Percentiles rank a stretch among this genome's conserved stretches.
phyloP scores from a whole-genome alignment of 495 filamentous ascomycete genomes.

The Pyrenula massariospora region DNA sequence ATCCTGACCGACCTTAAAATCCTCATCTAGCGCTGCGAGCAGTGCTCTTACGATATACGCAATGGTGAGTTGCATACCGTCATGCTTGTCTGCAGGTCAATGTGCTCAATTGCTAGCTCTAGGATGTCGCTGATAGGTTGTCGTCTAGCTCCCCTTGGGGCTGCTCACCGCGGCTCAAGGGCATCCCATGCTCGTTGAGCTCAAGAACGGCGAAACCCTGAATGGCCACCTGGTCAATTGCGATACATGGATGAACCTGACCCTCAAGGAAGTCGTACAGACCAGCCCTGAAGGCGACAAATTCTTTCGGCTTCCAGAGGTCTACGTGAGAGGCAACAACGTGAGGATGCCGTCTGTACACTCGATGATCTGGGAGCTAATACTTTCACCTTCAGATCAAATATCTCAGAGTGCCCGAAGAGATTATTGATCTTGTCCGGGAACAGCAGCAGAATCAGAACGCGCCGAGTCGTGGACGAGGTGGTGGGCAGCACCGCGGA shows the following conservation, averaged over 20 bases:
- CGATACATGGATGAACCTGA: slow-evolving; percentile 99
- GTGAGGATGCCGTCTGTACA: slow-evolving; percentile 36
- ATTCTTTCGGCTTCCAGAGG: slow-evolving; percentile 82
- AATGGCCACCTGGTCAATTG: slow-evolving; percentile 93
- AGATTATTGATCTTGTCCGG: slow-evolving; percentile 87
- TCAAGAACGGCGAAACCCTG: slow-evolving; percentile 95
- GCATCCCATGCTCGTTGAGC: slow-evolving; percentile 97
- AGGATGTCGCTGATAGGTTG: neutral
- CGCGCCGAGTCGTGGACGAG: slow-evolving; percentile 55
- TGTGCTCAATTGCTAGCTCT: neutral
- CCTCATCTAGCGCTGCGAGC: too few relatives aligned
- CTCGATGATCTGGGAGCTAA: neutral
- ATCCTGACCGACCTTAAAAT: too few relatives aligned
- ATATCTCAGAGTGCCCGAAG: slow-evolving; percentile 90
- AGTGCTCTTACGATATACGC: neutral
- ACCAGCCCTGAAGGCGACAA: slow-evolving; percentile 90
- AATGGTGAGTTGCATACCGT: neutral
- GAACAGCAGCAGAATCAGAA: slow-evolving; percentile 70
- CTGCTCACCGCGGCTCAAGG: slow-evolving; percentile 91
- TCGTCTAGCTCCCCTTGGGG: slow-evolving; percentile 69
- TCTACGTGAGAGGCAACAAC: slow-evolving; percentile 94
- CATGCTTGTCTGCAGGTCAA: neutral
- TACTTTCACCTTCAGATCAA: slow-evolving; percentile 60
- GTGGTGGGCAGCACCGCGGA: slow-evolving; percentile 51
- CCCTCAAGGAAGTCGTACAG: slow-evolving; percentile 93